phyloP scores from a whole-genome alignment of 208 protist species.

The Trichomonas tenax region DNA sequence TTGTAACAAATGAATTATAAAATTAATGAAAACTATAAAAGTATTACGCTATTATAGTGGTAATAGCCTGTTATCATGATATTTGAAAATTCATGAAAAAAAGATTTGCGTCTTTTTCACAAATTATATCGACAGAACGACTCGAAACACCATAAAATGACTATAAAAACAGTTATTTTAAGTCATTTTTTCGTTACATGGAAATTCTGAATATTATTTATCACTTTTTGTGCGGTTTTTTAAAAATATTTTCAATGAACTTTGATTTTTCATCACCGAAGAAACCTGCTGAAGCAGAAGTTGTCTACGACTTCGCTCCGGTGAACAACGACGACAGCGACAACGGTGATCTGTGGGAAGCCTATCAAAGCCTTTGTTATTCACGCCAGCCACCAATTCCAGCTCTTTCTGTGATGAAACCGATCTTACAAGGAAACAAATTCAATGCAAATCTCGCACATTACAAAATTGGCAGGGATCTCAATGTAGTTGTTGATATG shows the following conservation, averaged over 20 bases:
- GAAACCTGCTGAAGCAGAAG: background rate
- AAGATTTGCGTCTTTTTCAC: too few relatives aligned
- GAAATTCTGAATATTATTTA: too few relatives aligned
- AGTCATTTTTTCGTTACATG: too few relatives aligned
- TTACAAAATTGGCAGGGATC: background rate
- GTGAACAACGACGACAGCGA: background rate
- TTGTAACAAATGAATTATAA: too few relatives aligned
- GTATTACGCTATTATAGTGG: too few relatives aligned
- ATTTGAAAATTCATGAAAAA: too few relatives aligned
- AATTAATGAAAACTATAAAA: too few relatives aligned
- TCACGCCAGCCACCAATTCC: background rate
- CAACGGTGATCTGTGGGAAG: background rate
- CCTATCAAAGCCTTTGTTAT: background rate
- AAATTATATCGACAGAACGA: too few relatives aligned
- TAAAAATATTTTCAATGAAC: background rate
- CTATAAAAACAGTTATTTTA: too few relatives aligned
- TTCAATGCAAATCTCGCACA: background rate
- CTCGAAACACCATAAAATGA: too few relatives aligned
- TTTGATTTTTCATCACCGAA: background rate
- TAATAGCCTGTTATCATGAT: too few relatives aligned
- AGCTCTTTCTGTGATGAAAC: slow-evolving; percentile 1
- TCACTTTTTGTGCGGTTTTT: background rate
- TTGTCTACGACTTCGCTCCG: background rate
- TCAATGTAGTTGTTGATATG: background rate
- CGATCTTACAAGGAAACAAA: background rate